Percentiles rank a stretch among this genome's conserved stretches.
Evolutionary conservation across 78 protist species (phyloP).

Genomic region (Dictyostelium purpureum): DNA sequence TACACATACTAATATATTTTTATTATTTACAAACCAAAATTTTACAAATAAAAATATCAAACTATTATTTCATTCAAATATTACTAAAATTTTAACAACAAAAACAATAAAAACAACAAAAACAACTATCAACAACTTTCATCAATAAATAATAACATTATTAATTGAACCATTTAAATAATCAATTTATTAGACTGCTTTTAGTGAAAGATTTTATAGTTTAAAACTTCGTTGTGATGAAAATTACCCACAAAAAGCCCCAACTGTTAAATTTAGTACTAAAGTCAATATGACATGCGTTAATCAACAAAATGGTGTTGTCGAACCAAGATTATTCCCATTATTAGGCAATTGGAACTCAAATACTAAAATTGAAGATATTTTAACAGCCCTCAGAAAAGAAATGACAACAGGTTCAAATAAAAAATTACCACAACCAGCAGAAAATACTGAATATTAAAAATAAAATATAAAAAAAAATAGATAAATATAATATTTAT

Average conservation of each 20-base stretch:
- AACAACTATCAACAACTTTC: too few relatives aligned
- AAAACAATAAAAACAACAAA: too few relatives aligned
- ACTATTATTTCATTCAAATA: too few relatives aligned
- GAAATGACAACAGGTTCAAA: constrained; percentile 82
- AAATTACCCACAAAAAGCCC: constrained; percentile 92
- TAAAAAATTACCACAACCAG: constrained; percentile 85
- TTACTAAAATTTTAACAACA: too few relatives aligned
- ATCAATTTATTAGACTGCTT: constrained; percentile 51
- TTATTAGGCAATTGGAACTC: constrained; percentile 64
- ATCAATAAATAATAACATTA: background rate
- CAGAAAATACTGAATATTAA: constrained; percentile 79
- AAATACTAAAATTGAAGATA: constrained; percentile 32
- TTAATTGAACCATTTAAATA: background rate
- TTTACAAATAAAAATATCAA: too few relatives aligned
- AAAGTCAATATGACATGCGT: constrained; percentile 86
- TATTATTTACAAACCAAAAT: background rate
- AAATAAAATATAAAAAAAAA: background rate
- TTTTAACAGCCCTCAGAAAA: constrained; percentile 62
- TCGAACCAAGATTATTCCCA: constrained; percentile 57
- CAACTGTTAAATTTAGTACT: constrained; percentile 85
- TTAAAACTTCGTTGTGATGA: constrained; percentile 88
- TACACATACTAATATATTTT: background rate
- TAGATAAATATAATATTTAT: background rate
- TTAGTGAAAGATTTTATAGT: constrained; percentile 87
- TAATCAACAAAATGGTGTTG: constrained; percentile 54